Evolutionary conservation across 1,284 basidiomycete species (phyloP), one percentile per base, ranked within the genome.

Genomic region (Acaromyces ingoldii): DNA sequence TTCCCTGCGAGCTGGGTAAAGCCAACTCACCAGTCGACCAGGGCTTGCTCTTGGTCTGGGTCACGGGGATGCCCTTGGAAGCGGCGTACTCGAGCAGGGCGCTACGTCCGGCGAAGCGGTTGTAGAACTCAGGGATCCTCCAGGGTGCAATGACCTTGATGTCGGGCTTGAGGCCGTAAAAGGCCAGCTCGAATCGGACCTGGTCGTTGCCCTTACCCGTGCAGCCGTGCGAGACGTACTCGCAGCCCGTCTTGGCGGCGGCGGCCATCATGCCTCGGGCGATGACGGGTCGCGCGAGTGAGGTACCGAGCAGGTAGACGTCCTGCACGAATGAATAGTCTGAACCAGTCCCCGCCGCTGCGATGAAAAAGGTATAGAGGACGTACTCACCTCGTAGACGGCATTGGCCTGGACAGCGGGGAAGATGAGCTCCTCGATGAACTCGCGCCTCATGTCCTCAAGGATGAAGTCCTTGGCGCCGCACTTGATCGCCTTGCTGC

Each of bases 181-280:
- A 99, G 7, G 95, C 92, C 54, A 98, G 86, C 77, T 99, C 95
- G 78, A 98, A 99, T 58, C 95, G 89, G 67, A 99, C 93, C 80
- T 99, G 95, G 78, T 99, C 93, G 78, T 98, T 98, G 53, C 93
- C 93, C 81, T 98, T 98, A 55, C 93, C 93, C 42, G 93, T 99
- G 82, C 93, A 99, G 34, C 93, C 93, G 79, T 98, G 95, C 33
- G 92, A 87, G 63, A 98, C 93, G 76, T 83, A 98, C 78, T 48
- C 56, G 49, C 63, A 65, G 38, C 66, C 59, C 78, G 95, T 90
- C 70, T 80, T 82, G 44, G 88, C 89, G 38, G 95, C 95, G 51
- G 89, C 82, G 52, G 87, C 86, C 66, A 99, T 98, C 95, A 99
- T 98, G 47, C 91, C 93, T 60, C 93, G 91, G 54, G 95, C 92